Evolutionary conservation across 176 grass and related monocot genomes (phyloP).

Genomic region (Oryza nivara): DNA sequence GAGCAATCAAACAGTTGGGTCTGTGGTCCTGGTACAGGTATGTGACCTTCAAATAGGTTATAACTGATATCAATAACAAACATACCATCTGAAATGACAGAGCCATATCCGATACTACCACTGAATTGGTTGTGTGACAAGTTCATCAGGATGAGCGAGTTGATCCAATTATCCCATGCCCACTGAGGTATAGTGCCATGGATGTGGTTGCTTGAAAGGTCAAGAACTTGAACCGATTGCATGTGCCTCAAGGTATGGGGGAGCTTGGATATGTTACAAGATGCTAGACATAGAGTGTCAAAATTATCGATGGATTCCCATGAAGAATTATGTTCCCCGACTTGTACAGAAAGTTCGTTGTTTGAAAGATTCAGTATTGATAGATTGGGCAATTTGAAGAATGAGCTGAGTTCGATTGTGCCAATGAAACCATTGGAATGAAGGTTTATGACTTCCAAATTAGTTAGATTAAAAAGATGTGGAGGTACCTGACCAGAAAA

Average conservation of each 20-base stretch:
- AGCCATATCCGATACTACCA: too few relatives aligned
- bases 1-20: too few relatives aligned
- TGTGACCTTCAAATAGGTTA: too few relatives aligned
- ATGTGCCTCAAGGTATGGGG: slow-evolving; percentile 44
- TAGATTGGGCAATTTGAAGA: slow-evolving; percentile 42
- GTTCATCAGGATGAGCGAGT: too few relatives aligned
- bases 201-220: slow-evolving; percentile 69
- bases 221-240: slow-evolving; percentile 24
- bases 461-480: slow-evolving; percentile 51
- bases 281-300: slow-evolving; percentile 35
- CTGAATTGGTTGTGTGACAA: too few relatives aligned
- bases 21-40: too few relatives aligned
- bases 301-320: slow-evolving; percentile 34
- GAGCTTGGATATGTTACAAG: slow-evolving; percentile 51
- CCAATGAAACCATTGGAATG: slow-evolving; percentile 56
- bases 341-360: slow-evolving; percentile 45
- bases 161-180: slow-evolving; percentile 37
- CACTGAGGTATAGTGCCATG: slow-evolving; percentile 47
- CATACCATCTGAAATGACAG: too few relatives aligned
- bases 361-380: slow-evolving; percentile 59
- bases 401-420: slow-evolving; percentile 31
- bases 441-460: slow-evolving; percentile 35
- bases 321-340: slow-evolving; percentile 26
- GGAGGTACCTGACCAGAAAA: slow-evolving; percentile 56
- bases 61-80: too few relatives aligned